phyloP scores from a whole-genome alignment of 139 green algal species.

The Choricystis sp. region DNA sequence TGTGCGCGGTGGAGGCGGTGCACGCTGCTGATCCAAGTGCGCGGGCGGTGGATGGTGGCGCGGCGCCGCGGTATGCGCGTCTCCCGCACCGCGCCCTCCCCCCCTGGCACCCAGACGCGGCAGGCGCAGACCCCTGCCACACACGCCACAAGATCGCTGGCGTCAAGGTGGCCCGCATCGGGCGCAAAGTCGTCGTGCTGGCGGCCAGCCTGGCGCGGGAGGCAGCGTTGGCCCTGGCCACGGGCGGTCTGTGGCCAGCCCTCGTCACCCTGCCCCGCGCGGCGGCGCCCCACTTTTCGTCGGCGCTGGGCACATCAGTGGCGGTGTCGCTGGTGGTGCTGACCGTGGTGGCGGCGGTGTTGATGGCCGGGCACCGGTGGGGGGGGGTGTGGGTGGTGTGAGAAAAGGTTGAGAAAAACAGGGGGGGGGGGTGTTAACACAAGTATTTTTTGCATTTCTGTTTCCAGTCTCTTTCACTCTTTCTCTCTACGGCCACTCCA shows the following conservation, averaged over 20 bases:
- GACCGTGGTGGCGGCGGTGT: not conserved
- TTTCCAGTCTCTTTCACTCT: too few relatives aligned
- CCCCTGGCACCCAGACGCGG: not conserved
- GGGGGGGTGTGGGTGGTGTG: too few relatives aligned
- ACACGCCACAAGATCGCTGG: constrained; percentile 3
- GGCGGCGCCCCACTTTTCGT: not conserved
- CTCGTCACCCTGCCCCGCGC: not conserved
- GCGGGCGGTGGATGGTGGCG: constrained; percentile 5
- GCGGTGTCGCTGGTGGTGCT: not conserved
- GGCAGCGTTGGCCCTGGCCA: not conserved
- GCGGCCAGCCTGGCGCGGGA: not conserved
- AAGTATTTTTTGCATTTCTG: too few relatives aligned
- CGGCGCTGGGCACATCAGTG: not conserved
- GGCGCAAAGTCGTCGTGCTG: not conserved
- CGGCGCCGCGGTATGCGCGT: constrained; percentile 6
- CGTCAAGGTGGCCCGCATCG: not conserved
- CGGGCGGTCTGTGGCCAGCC: not conserved
- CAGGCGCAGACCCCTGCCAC: not conserved
- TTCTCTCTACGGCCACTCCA: too few relatives aligned
- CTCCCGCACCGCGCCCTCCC: not conserved
- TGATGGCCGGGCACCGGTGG: not conserved
- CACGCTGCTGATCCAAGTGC: constrained; percentile 2
- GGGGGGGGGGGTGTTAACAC: too few relatives aligned
- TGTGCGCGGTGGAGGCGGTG: constrained; percentile 6
- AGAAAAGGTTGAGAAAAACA: too few relatives aligned